Conservation (phyloP, 2,329 filamentous ascomycete genomes). For the Trichothecium roseum region DNA sequence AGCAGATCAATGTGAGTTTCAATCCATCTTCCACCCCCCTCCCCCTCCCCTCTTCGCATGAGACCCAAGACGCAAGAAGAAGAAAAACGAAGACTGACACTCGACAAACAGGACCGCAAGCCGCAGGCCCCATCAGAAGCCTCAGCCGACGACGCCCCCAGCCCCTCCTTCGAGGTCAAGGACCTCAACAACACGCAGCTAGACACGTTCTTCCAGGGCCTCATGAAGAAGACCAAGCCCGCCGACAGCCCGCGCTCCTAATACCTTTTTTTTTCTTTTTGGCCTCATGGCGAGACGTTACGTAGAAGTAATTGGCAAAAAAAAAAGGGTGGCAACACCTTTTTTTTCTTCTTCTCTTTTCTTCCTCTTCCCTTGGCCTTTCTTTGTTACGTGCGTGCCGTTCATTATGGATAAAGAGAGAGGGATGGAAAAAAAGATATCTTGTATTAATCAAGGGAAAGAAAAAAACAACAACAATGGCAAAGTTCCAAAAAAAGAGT, state of each 20-base stretch:
- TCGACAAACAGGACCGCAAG: constrained; percentile 40
- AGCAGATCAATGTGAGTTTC: constrained; percentile 66
- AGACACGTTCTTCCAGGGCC: constrained; percentile 47
- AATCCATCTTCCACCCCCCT: no score
- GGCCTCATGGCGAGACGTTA: no score
- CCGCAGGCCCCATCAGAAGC: constrained; percentile 37
- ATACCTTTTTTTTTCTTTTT: constrained; percentile 1
- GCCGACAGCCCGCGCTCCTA: neutral
- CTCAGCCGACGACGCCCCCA: constrained; percentile 24
- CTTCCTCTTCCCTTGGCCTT: neutral
- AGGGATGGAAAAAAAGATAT: neutral
- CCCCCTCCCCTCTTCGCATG: neutral
- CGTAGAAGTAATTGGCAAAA: no score
- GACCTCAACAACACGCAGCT: constrained; percentile 43
- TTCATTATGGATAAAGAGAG: no score
- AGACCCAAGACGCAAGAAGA: neutral
- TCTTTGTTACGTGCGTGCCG: no score
- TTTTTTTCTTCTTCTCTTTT: neutral
- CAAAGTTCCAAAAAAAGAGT: neutral
- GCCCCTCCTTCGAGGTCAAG: constrained; percentile 29
- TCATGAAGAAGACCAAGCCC: constrained; percentile 42
- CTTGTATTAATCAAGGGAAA: neutral
- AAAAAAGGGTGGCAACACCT: no score
- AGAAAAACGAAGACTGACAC: neutral
- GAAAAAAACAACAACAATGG: neutral